Conservation (phyloP, 257 asterid species). For the Solanum pennellii region DNA sequence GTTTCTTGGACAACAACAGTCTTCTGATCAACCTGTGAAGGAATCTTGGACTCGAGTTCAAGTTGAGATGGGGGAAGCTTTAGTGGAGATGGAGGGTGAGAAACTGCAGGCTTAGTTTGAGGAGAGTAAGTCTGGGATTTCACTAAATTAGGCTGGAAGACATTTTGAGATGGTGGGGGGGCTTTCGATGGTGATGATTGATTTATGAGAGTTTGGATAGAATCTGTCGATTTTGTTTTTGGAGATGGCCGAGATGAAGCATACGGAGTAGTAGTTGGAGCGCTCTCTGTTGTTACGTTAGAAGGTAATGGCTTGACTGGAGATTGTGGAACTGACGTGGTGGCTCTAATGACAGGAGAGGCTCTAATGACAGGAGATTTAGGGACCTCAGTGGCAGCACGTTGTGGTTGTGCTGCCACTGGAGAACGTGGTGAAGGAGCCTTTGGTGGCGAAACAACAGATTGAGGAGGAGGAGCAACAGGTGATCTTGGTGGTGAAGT, state of each 20-base stretch:
- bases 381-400: neutral
- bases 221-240: neutral
- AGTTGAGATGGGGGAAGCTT: conserved; percentile 4
- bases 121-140: conserved; percentile 1
- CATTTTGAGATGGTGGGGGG: neutral
- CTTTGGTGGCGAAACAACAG: neutral
- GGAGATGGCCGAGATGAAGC: neutral
- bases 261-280: neutral
- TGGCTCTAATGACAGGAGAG: neutral
- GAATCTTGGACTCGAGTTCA: neutral
- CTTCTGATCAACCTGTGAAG: conserved; percentile 2
- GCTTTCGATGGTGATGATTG: neutral
- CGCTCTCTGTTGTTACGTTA: neutral
- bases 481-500: neutral
- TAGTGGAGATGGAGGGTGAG: conserved; percentile 5
- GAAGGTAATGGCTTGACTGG: neutral
- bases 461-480: neutral
- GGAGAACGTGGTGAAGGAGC: neutral
- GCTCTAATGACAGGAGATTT: neutral
- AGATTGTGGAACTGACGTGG: neutral
- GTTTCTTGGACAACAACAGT: conserved; percentile 3
- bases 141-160: neutral
- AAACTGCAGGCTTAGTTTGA: conserved; percentile 1
- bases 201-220: neutral
- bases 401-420: neutral